phyloP scores from a whole-genome alignment of 805 yeast genomes.

The Hanseniaspora hatyaiensis region DNA sequence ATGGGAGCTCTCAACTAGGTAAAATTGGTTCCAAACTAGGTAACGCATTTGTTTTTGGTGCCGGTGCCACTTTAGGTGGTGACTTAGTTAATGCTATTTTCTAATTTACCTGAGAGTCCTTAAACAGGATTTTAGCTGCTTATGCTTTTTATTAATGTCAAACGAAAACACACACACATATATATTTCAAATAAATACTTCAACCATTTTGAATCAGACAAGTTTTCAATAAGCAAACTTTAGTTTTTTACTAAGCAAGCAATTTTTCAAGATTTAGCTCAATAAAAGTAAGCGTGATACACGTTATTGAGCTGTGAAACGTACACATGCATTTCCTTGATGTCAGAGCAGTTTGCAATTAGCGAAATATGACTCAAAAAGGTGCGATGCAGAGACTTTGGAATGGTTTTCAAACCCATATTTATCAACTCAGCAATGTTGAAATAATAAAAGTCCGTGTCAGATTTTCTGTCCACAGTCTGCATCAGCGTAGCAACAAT shows the following conservation, averaged over 20 bases:
- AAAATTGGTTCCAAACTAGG: conserved; percentile 73
- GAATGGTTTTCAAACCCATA: conserved; percentile 40
- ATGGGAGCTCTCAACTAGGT: conserved; percentile 29
- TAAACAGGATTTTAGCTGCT: too few species aligned
- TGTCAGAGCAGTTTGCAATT: neutral
- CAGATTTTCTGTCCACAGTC: neutral
- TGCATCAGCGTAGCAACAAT: neutral
- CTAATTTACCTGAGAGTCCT: conserved; percentile 28
- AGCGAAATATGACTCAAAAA: neutral
- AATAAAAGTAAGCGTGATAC: neutral
- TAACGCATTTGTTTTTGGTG: conserved; percentile 89
- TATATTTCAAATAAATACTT: too few species aligned
- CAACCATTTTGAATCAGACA: too few species aligned
- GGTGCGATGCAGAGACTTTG: conserved; percentile 25
- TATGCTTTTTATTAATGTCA: too few species aligned
- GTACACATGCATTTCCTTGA: too few species aligned
- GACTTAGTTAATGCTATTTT: conserved; percentile 67
- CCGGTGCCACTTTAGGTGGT: conserved; percentile 88
- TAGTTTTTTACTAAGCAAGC: neutral
- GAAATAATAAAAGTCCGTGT: conserved; percentile 20
- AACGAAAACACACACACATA: too few species aligned
- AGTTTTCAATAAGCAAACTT: neutral
- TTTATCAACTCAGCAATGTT: conserved; percentile 23
- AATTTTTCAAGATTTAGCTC: neutral
- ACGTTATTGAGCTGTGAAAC: neutral